Evolutionary conservation across 176 grass and related monocot species (phyloP), one percentile per base, ranked within the genome.

Genomic region (Oryza longistaminata): DNA sequence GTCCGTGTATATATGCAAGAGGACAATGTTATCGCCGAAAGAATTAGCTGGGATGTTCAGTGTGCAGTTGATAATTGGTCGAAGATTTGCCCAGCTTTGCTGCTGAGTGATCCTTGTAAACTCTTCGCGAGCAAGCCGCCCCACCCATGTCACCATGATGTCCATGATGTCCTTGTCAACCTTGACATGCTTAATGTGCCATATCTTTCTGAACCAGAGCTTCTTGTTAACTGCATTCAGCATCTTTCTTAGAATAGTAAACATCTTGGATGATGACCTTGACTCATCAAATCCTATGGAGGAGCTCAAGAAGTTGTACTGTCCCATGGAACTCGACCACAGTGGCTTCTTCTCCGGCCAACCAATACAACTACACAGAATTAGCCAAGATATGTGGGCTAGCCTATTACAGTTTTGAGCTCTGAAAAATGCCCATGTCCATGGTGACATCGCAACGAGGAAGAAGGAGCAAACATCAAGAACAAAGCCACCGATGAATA

Each of bases 41-140:
- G 75, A 77, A 43, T 66, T 9, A 21, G 22, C 76, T 31, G 40
- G 12, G 17, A 12, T 21, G 22, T 46, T 66, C 76, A 79, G 76
- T 11, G 39, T 66, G 10, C 50, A 31, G 0, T 79, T 1, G 22
- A 79, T 66, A 31, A 79, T 12, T 26, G 76, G 76, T 25, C 15
- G 61, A 65, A 66, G 76, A 79, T 79, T 64, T 43, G 26, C 39
- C 76, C 76, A 79, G 21, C 16, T 55, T 10, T 77, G 75, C 22
- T 79, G 33, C 61, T 46, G 24, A 5, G 40, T 66, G 5, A 66
- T 66, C 61, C 61, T 79, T 7, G 75, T 77, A 5, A 77, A 77
- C 34, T 77, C 55, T 40, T 77, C 75, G 2, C 53, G 75, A 43
- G 22, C 12, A 4, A 79, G 61, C 4, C 39, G 22, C 31, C 39